These are phyloP conservation scores for Stachybotrys echinatus DNA, from an alignment of 2,329 filamentous ascomycete species.

Conservation along the genomic window DNA sequence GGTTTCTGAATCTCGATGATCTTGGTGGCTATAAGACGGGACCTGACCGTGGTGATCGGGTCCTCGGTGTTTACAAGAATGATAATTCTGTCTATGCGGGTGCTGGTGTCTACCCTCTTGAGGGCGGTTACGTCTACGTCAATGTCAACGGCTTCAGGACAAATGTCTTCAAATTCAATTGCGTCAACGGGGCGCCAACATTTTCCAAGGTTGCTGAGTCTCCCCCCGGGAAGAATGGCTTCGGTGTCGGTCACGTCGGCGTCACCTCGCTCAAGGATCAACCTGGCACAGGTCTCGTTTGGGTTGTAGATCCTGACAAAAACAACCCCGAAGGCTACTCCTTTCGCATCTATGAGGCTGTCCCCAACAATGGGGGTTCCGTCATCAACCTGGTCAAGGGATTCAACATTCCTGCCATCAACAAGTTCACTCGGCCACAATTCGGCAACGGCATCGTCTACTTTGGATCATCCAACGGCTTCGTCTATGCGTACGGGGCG, in stretches of 20 bases:
- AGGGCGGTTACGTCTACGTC: constrained; percentile 1
- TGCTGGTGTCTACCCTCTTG: not conserved
- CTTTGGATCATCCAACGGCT: not conserved
- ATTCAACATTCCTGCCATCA: constrained; percentile 1
- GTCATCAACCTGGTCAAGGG: not conserved
- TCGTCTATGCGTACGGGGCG: constrained; percentile 1
- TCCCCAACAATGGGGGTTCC: not conserved
- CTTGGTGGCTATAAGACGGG: constrained; percentile 1
- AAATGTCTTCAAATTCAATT: constrained; percentile 2
- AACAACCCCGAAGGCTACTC: not conserved
- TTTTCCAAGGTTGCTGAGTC: constrained; percentile 1
- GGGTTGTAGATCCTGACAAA: constrained; percentile 1
- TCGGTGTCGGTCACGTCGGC: constrained; percentile 1
- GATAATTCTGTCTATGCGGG: constrained; percentile 1
- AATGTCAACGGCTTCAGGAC: constrained; percentile 1
- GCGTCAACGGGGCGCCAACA: constrained; percentile 1
- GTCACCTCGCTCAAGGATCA: constrained; percentile 1
- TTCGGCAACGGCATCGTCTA: constrained; percentile 1
- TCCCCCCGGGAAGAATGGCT: not conserved
- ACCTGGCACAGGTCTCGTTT: constrained; percentile 1
- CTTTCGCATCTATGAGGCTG: constrained; percentile 1
- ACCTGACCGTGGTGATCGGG: not conserved
- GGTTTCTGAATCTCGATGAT: not conserved
- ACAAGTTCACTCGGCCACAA: constrained; percentile 1
- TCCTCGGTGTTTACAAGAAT: not conserved